Evolutionary conservation across 305 asterid genomes (phyloP), one percentile per base, ranked within the genome.

Genomic region (Solanum hybrid): DNA sequence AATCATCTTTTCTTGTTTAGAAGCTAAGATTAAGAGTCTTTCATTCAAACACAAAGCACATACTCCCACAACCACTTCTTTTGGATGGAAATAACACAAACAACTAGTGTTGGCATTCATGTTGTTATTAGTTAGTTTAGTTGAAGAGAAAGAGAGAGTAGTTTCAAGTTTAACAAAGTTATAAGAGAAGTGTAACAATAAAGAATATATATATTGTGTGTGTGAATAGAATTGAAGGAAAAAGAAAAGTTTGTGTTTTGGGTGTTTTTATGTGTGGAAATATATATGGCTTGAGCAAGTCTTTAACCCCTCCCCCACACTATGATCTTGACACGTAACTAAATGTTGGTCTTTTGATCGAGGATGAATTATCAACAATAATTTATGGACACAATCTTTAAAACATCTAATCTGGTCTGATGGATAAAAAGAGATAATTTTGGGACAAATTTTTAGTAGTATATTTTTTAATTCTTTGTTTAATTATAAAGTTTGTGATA

Each of bases 11-110:
- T 90, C 89, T 92, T 93, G 94, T 74, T 92, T 92, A 87, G 96
- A 90, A 87, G 98, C 96, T 80, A 97, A 90, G 76, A 95, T 82
- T 39, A 95, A 87, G 88, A 97, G 97, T 95, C 92, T 95, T 78
- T 96, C 95, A 87, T 95, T 93, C 94, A 97, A 92, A 90, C 99
- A 97, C 88, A 94, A 90, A 22, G 97, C 97, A 91, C 98, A 97
- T 18, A 97, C 94, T 5, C 99, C 99, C 4, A 97, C 89, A 2
- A 96, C 95, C 64, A 86, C n/a, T 24, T 95, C 95, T 67, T 83
- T 91, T 8, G 97, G 98, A 91, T 97, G 98, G 69, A 95, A 94
- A 89, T 87, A 93, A 90, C 98, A 95, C 89, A 57, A 91, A n/a
- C 91, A 91, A 18, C 91, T 86, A 33, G 75, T 90, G 78, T n/a